phyloP scores from a whole-genome alignment of 345 rosid genomes.

The Heritiera fomes region DNA sequence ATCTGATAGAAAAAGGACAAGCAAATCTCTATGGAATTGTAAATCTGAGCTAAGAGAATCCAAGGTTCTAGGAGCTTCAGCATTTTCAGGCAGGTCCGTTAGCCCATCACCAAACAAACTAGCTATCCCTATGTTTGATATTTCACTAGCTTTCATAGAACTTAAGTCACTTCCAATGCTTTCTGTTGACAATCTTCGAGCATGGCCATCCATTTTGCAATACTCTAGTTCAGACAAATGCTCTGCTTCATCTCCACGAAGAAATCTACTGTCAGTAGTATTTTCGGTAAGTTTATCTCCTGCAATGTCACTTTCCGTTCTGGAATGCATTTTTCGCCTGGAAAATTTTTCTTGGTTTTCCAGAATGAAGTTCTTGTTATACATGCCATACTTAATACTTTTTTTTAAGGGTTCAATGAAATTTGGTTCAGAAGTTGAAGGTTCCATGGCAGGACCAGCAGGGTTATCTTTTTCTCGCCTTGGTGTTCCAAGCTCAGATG shows the following conservation, averaged over 20 bases:
- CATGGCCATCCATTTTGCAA: slow-evolving; percentile 54
- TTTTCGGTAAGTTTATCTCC: slow-evolving; percentile 27
- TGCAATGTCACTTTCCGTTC: slow-evolving; percentile 33
- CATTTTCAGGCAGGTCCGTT: slow-evolving; percentile 37
- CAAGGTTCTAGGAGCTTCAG: slow-evolving; percentile 32
- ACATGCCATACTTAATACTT: slow-evolving; percentile 47
- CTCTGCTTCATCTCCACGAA: slow-evolving; percentile 33
- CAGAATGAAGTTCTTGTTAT: slow-evolving; percentile 37
- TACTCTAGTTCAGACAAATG: slow-evolving; percentile 42
- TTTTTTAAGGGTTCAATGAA: slow-evolving; percentile 37
- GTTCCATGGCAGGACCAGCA: slow-evolving; percentile 39
- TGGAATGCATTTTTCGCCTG: slow-evolving; percentile 30
- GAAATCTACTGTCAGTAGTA: slow-evolving; percentile 21
- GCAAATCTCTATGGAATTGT: slow-evolving; percentile 41
- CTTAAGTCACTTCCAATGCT: slow-evolving; percentile 51
- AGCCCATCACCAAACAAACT: slow-evolving; percentile 48
- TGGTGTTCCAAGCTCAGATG: slow-evolving; percentile 59
- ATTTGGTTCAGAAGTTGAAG: slow-evolving; percentile 46
- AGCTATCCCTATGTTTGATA: slow-evolving; percentile 41
- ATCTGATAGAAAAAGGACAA: slow-evolving; percentile 60
- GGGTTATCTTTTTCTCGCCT: slow-evolving; percentile 36
- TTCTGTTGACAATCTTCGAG: slow-evolving; percentile 47
- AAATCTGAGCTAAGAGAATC: slow-evolving; percentile 34
- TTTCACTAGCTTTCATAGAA: slow-evolving; percentile 49
- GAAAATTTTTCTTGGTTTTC: slow-evolving; percentile 48